Evolutionary conservation across 73 alveolate genomes (phyloP), one percentile per base, ranked within the genome.

Genomic region (Stentor roeselii): DNA sequence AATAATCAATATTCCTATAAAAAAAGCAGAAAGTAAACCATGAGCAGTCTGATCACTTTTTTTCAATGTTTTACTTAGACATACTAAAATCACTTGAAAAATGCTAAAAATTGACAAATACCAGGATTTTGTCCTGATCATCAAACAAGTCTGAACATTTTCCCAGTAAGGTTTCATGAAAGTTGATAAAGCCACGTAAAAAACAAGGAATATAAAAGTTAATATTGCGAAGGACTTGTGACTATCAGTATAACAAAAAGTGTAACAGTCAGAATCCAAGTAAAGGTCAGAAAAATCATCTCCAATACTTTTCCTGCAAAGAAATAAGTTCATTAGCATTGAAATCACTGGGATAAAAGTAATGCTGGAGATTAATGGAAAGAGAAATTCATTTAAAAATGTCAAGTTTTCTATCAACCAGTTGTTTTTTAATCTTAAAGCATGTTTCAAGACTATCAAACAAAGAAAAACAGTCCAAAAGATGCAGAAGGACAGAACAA

Each of bases 271-370:
- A 21, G 21, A 21, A 30, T 21, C 41, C 37, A 67, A 67, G 2
- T 21, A 67, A 67, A n/a, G 11, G 34, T 67, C 80, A 21, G 80
- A 27, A 67, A 67, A 30, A 32, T 32, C 34, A 21, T 67, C 80
- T 27, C 80, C 80, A 67, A 67, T 67, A 21, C 41, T 21, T n/a
- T 67, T 21, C 27, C 14, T 32, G 2, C 80, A 67, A 21, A 67
- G 1, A 67, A 30, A 67, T 67, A 67, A 27, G 34, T 67, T 32
- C n/a, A 67, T 21, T 15, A 21, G 37, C n/a, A 67, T 67, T 2
- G 80, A 67, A 67, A 67, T 32, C 11, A 67, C 11, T 27, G 80
- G 80, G 0, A 67, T 67, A 67, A 67, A 67, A 30, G 42, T 11
- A 30, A 67, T 21, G 34, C 34, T 67, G 21, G 42, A 36, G 11